phyloP scores from a whole-genome alignment of 148 eudicot genomes.

The Fallopia convolvulus region DNA sequence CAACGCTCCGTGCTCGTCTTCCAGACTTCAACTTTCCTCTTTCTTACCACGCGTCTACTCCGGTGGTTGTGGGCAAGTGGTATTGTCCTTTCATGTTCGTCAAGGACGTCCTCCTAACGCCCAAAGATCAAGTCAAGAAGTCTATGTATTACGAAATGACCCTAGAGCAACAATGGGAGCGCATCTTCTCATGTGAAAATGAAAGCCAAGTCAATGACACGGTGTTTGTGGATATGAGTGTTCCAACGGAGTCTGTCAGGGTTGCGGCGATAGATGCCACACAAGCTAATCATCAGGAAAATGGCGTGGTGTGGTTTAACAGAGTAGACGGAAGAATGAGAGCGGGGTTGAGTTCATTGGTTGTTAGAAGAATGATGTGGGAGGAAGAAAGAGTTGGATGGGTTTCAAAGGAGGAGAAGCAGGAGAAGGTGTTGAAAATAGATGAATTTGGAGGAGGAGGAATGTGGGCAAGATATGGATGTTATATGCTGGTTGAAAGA shows the following conservation, averaged over 20 bases:
- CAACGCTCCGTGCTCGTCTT: conserved; percentile 20
- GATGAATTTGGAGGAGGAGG: conserved; percentile 35
- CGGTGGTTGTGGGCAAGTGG: conserved; percentile 44
- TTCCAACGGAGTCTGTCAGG: conserved; percentile 29
- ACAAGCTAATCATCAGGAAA: conserved; percentile 17
- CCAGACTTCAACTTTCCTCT: conserved; percentile 25
- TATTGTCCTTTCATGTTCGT: conserved; percentile 59
- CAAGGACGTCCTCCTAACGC: conserved; percentile 17
- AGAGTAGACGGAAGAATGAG: conserved; percentile 12
- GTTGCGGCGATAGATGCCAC: conserved; percentile 27
- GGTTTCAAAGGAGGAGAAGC: conserved; percentile 21
- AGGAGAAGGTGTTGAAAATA: conserved; percentile 26
- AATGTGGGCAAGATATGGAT: conserved; percentile 46
- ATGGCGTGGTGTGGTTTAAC: conserved; percentile 38
- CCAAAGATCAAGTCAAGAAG: conserved; percentile 29
- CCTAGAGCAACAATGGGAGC: conserved; percentile 63
- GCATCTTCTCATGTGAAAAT: conserved; percentile 28
- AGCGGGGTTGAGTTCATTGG: conserved; percentile 42
- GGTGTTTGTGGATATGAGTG: conserved; percentile 27
- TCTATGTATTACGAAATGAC: conserved; percentile 53
- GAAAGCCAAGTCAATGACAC: conserved; percentile 10
- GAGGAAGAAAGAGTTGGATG: conserved; percentile 62
- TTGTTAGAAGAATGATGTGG: conserved; percentile 67
- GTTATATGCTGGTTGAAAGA: conserved; percentile 63
- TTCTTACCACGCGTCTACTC: conserved; percentile 19